Evolutionary conservation across 2,329 filamentous ascomycete species (phyloP).

Genomic region (Chlorencoelia australis): DNA sequence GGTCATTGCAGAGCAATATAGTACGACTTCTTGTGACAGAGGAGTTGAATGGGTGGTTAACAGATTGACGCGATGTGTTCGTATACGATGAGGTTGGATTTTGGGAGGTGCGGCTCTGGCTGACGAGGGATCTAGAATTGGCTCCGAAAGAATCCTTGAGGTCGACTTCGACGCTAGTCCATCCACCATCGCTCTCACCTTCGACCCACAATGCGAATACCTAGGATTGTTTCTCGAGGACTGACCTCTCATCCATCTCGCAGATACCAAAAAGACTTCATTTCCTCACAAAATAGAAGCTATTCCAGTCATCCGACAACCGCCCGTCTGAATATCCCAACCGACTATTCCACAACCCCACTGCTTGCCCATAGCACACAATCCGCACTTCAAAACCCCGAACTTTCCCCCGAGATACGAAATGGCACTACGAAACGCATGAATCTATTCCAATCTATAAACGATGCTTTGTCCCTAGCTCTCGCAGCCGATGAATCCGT

Average conservation of each 20-base stretch:
- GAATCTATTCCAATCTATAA: constrained; percentile 92
- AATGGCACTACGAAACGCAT: constrained; percentile 70
- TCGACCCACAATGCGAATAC: no score
- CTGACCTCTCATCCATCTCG: no score
- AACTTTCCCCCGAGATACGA: constrained; percentile 56
- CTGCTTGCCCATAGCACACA: constrained; percentile 73
- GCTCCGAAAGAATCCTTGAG: neutral
- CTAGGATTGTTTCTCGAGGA: no score
- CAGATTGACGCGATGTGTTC: neutral
- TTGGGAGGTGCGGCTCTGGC: neutral
- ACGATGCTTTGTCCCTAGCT: constrained; percentile 75
- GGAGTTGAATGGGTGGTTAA: no score
- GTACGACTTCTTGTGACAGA: no score
- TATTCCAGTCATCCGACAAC: constrained; percentile 37
- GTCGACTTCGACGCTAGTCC: no score
- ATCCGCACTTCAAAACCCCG: constrained; percentile 57
- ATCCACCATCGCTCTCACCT: no score
- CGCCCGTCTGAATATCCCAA: constrained; percentile 68
- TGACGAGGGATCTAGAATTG: neutral
- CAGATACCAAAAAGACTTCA: no score
- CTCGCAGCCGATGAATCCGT: constrained; percentile 77
- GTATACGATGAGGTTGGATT: neutral
- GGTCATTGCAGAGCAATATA: neutral
- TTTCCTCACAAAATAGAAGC: neutral
- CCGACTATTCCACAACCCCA: constrained; percentile 76